Evolutionary conservation across 1,139 yeast genomes (phyloP).

Genomic region (Candida frijolesensis): DNA sequence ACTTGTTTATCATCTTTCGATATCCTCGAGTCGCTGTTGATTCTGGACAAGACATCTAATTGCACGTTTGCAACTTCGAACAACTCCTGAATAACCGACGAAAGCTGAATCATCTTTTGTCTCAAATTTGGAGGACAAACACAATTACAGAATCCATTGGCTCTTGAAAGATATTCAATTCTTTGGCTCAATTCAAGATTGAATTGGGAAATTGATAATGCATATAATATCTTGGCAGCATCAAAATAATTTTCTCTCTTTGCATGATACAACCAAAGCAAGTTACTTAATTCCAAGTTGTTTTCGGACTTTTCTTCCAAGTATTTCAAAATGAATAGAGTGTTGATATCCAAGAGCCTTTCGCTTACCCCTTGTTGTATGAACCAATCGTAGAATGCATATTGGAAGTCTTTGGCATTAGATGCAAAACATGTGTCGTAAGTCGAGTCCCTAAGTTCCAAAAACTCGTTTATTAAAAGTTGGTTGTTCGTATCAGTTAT

Average conservation of each 20-base stretch:
- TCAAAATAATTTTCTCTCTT: constrained; percentile 76
- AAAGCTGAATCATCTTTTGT: constrained; percentile 72
- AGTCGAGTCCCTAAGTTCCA: constrained; percentile 67
- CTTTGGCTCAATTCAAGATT: constrained; percentile 69
- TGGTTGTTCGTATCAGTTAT: constrained; percentile 48
- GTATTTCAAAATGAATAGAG: constrained; percentile 78
- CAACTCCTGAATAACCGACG: constrained; percentile 72
- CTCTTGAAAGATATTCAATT: constrained; percentile 87
- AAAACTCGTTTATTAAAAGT: constrained; percentile 52
- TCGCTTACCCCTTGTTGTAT: constrained; percentile 77
- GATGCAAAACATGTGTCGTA: constrained; percentile 75
- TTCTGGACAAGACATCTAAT: constrained; percentile 69
- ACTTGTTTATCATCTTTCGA: constrained; percentile 45
- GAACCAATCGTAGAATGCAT: constrained; percentile 91
- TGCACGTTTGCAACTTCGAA: constrained; percentile 89
- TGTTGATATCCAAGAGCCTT: constrained; percentile 73
- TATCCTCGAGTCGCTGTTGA: constrained; percentile 62
- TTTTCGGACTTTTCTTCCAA: constrained; percentile 71
- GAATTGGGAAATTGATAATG: constrained; percentile 75
- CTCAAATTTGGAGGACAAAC: constrained; percentile 77
- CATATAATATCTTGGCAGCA: constrained; percentile 81
- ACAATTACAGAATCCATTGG: constrained; percentile 90
- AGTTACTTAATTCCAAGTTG: constrained; percentile 73
- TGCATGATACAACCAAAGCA: constrained; percentile 88
- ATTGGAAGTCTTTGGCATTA: constrained; percentile 82